phyloP scores from a whole-genome alignment of 2,329 filamentous ascomycete genomes.

The Aspergillus sp. region DNA sequence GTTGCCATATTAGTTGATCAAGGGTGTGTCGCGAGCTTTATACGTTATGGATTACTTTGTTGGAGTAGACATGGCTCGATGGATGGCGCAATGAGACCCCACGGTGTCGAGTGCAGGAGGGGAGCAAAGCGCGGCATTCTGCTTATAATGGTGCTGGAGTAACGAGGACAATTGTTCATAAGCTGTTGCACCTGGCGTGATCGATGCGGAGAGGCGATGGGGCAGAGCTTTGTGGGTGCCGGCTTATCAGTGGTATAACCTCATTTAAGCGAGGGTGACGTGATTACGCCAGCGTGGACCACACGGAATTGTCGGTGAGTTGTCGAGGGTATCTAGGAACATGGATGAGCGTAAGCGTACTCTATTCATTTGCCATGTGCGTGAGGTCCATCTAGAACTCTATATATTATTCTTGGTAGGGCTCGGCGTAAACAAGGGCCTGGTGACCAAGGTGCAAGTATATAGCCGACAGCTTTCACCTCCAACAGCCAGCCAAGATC shows the following conservation, averaged over 20 bases:
- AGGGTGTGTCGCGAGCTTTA: background rate
- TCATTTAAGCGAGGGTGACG: constrained; percentile 8
- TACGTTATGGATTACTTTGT: background rate
- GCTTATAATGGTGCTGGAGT: background rate
- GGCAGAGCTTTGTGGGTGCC: background rate
- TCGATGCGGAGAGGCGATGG: background rate
- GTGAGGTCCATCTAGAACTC: background rate
- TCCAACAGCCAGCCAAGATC: no score
- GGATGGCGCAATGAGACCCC: constrained; percentile 13
- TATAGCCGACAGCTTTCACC: no score
- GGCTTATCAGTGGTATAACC: constrained; percentile 2
- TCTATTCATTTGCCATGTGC: background rate
- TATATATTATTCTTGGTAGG: no score
- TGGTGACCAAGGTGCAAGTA: no score
- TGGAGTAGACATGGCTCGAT: background rate
- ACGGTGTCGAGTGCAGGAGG: constrained; percentile 5
- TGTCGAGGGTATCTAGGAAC: background rate
- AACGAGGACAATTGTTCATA: background rate
- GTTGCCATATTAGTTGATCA: background rate
- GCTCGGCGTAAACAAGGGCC: no score
- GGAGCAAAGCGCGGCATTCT: background rate
- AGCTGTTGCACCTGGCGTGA: background rate
- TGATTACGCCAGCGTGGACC: background rate
- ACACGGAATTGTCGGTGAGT: background rate
- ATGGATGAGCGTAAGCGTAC: background rate